phyloP scores from a whole-genome alignment of 2,329 filamentous ascomycete species.

The Tolypocladium sp. region DNA sequence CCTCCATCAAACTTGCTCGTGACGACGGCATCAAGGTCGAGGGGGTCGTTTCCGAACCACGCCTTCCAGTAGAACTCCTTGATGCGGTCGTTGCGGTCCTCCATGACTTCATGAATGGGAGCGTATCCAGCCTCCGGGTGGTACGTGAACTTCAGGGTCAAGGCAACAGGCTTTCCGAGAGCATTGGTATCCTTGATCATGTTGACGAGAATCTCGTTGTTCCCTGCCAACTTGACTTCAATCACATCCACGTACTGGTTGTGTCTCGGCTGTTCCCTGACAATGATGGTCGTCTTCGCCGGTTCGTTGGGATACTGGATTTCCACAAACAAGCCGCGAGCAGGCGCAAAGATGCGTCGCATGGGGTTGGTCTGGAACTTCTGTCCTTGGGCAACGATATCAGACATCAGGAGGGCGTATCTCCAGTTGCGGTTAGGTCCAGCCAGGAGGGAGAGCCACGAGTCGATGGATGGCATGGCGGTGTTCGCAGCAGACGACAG shows the following conservation, averaged over 20 bases:
- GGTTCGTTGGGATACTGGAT: conserved; percentile 75
- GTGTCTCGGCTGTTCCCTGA: conserved; percentile 78
- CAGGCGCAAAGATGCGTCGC: conserved; percentile 80
- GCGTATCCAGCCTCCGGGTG: conserved; percentile 93
- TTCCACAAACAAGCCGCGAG: conserved; percentile 81
- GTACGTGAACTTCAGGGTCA: conserved; percentile 85
- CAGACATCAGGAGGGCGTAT: conserved; percentile 86
- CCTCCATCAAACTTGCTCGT: conserved; percentile 88
- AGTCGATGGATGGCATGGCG: conserved; percentile 67
- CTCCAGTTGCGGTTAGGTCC: conserved; percentile 85
- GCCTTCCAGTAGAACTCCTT: conserved; percentile 99
- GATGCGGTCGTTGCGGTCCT: conserved; percentile 90
- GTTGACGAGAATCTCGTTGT: conserved; percentile 77
- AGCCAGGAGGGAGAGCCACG: conserved; percentile 82
- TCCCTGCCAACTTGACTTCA: conserved; percentile 66
- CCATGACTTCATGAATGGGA: conserved; percentile 96
- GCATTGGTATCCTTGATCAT: conserved; percentile 91
- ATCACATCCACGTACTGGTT: conserved; percentile 85
- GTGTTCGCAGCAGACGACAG: conserved; percentile 67
- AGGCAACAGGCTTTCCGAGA: conserved; percentile 68
- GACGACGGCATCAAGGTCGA: conserved; percentile 77
- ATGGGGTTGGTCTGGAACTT: conserved; percentile 97
- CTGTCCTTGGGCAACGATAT: conserved; percentile 89
- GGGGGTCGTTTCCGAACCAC: conserved; percentile 84
- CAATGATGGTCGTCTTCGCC: conserved; percentile 71